Evolutionary conservation across 306 rosid species (phyloP).

Genomic region (Purshia tridentata): DNA sequence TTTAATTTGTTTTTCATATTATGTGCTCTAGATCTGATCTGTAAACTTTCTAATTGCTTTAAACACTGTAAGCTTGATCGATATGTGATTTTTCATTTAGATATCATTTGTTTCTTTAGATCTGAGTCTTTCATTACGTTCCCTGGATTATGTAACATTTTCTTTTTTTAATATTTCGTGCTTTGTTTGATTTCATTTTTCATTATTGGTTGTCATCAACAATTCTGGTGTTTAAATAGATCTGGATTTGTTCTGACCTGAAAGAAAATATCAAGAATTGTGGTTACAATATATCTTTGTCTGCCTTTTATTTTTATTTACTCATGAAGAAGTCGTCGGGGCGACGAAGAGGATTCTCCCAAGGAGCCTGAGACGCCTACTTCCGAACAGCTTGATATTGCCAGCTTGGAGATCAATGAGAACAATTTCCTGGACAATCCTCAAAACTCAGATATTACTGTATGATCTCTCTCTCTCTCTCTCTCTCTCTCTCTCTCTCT

Average conservation of each 20-base stretch:
- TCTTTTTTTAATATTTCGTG: too few relatives aligned
- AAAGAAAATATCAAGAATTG: too few relatives aligned
- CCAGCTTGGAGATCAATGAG: constrained; percentile 48
- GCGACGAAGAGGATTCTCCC: constrained; percentile 41
- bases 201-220: too few relatives aligned
- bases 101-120: neutral
- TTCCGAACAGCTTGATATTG: constrained; percentile 39
- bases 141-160: neutral
- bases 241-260: too few relatives aligned
- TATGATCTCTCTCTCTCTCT: constrained; percentile 24
- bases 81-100: neutral
- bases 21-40: neutral
- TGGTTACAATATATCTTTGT: too few relatives aligned
- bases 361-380: constrained; percentile 28
- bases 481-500: neutral
- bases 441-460: constrained; percentile 70
- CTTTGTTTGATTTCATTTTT: too few relatives aligned
- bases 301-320: too few relatives aligned
- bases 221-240: too few relatives aligned
- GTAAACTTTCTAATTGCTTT: neutral
- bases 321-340: too few relatives aligned
- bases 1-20: neutral
- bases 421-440: constrained; percentile 64
- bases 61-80: neutral
- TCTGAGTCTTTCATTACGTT: neutral